These are phyloP conservation scores for Fusarium lateritium DNA, from an alignment of 2,329 filamentous ascomycete genomes.

Conservation along the genomic window DNA sequence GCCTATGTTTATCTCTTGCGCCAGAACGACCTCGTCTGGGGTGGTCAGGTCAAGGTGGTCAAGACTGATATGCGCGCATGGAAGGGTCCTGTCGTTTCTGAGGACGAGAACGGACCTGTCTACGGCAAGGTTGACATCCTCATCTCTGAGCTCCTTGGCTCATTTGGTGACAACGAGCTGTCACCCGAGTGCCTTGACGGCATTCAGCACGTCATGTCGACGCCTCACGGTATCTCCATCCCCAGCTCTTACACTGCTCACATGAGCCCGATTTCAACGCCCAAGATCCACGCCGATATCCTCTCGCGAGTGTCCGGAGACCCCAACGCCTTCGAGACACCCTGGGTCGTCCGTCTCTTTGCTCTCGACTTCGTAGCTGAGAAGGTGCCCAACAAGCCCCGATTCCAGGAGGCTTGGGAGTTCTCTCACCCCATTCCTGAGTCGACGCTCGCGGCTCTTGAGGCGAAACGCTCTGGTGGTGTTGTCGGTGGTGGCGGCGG, in stretches of 20 bases:
- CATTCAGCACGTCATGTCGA: slow-evolving; percentile 88
- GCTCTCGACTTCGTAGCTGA: slow-evolving; percentile 89
- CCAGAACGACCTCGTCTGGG: slow-evolving; percentile 89
- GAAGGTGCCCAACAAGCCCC: slow-evolving; percentile 67
- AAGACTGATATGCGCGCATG: slow-evolving; percentile 98
- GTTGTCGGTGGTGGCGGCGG: slow-evolving; percentile 77
- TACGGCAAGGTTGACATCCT: slow-evolving; percentile 88
- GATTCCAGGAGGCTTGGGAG: slow-evolving; percentile 85
- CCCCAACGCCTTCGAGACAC: slow-evolving; percentile 84
- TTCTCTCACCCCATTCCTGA: slow-evolving; percentile 82
- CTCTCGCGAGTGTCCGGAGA: slow-evolving; percentile 73
- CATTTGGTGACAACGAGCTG: slow-evolving; percentile 96
- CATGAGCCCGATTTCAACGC: slow-evolving; percentile 90
- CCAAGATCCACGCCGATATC: slow-evolving; percentile 88
- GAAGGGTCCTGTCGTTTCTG: slow-evolving; percentile 79
- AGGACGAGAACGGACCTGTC: slow-evolving; percentile 61
- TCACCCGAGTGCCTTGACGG: slow-evolving; percentile 97
- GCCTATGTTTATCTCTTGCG: slow-evolving; percentile 93
- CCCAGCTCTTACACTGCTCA: slow-evolving; percentile 94
- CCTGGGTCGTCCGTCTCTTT: slow-evolving; percentile 94
- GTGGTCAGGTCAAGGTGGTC: slow-evolving; percentile 83
- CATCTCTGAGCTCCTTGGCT: slow-evolving; percentile 93
- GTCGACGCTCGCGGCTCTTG: slow-evolving; percentile 67
- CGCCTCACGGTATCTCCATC: slow-evolving; percentile 90
- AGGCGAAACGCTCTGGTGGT: slow-evolving; percentile 73